Evolutionary conservation across 352 stramenopile genomes (phyloP).

Genomic region (Pythium apleroticum): DNA sequence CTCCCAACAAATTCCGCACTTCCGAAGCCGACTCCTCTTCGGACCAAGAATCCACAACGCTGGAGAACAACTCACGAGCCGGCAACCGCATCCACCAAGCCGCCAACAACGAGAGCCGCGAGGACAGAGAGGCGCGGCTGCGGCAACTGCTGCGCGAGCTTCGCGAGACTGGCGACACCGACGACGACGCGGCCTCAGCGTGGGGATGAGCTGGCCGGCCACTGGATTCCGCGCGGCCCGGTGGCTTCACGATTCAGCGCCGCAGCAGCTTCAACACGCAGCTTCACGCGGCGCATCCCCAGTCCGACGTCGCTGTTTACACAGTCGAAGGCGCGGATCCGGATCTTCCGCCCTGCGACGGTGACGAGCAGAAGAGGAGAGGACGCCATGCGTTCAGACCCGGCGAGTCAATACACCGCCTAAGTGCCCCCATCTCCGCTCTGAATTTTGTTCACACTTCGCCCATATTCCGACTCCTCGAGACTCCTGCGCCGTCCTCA

Average conservation of each 20-base stretch:
- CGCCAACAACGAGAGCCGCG: background rate
- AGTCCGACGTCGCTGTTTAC: background rate
- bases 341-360: background rate
- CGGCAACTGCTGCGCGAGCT: slow-evolving; percentile 42
- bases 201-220: background rate
- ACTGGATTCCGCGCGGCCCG: background rate
- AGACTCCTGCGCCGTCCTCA: slow-evolving; percentile 3
- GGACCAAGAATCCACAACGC: slow-evolving; percentile 1
- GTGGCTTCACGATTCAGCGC: slow-evolving; percentile 6
- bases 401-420: background rate
- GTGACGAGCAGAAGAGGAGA: too few species aligned
- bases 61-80: slow-evolving; percentile 16
- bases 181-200: background rate
- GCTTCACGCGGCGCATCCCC: background rate
- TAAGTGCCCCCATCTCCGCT: background rate
- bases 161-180: slow-evolving; percentile 16
- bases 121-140: slow-evolving; percentile 37
- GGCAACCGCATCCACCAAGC: slow-evolving; percentile 10
- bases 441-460: slow-evolving; percentile 4
- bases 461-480: background rate
- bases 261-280: background rate
- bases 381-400: slow-evolving; percentile 5
- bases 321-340: too few species aligned
- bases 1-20: slow-evolving; percentile 4
- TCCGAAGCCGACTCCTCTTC: background rate